A percentile compares a stretch with the other conserved stretches of the same genome.
phyloP scores from a whole-genome alignment of 2,329 filamentous ascomycete species.

The Drechslerella stenobrocha region DNA sequence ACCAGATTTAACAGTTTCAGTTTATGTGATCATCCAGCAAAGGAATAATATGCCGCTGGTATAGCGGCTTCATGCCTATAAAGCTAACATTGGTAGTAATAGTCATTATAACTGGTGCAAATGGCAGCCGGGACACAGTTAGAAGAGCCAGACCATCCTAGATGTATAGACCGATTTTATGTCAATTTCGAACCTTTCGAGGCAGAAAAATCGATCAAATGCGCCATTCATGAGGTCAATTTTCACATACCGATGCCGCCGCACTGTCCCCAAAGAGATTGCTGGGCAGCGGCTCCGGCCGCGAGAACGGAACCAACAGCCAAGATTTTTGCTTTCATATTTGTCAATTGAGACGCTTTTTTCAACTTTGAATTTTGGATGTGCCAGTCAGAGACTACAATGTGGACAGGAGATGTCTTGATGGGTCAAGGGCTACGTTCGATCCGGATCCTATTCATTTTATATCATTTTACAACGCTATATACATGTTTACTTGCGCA shows the following conservation, averaged over 20 bases:
- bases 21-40: conserved; percentile 21
- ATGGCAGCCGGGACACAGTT: conserved; percentile 41
- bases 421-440: too few species aligned
- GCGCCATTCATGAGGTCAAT: not conserved
- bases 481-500: too few species aligned
- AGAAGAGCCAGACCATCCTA: conserved; percentile 43
- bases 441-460: too few species aligned
- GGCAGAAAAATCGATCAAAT: not conserved
- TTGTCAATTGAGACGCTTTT: conserved; percentile 1
- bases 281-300: conserved; percentile 41
- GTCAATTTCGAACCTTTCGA: too few species aligned
- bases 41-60: too few species aligned
- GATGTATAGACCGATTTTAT: not conserved
- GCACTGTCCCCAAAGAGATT: conserved; percentile 48
- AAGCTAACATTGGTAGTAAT: conserved; percentile 42
- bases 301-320: conserved; percentile 35
- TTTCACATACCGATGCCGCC: conserved; percentile 41
- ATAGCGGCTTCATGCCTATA: too few species aligned
- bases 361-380: too few species aligned
- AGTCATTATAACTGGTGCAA: conserved; percentile 46
- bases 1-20: conserved; percentile 17
- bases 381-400: too few species aligned
- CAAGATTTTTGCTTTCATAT: conserved; percentile 42
- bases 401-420: too few species aligned
- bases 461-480: too few species aligned